Evolutionary conservation across 495 filamentous ascomycete species (phyloP).

Genomic region (Neurospora pannonica): DNA sequence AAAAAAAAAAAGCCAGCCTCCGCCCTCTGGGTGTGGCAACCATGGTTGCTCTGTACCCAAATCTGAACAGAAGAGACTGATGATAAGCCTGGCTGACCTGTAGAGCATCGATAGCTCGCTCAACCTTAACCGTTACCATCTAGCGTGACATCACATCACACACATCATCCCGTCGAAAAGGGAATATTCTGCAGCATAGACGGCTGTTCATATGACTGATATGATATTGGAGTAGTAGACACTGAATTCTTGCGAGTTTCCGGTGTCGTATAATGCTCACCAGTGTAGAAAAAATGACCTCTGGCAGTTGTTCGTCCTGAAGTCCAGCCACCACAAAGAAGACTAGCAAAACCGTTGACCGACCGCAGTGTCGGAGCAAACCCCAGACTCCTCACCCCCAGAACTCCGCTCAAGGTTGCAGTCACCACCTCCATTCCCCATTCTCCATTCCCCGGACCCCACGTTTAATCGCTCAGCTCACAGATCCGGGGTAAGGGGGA

Average conservation of each 20-base stretch:
- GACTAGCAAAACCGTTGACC: not conserved
- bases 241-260: not conserved
- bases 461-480: not conserved
- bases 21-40: not conserved
- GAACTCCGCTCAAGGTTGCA: not conserved
- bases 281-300: not conserved
- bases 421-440: not conserved
- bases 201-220: not conserved
- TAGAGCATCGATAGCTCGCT: not conserved
- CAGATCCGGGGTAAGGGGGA: not conserved
- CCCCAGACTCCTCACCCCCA: not conserved
- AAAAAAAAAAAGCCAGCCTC: not conserved
- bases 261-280: not conserved
- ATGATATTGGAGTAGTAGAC: not conserved
- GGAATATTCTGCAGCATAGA: not conserved
- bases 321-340: not conserved
- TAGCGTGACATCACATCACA: not conserved
- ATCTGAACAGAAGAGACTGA: not conserved
- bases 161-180: not conserved
- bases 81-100: not conserved
- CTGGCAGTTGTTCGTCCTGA: not conserved
- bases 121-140: not conserved
- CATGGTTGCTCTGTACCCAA: not conserved
- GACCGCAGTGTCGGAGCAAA: not conserved
- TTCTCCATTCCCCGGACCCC: not conserved